A percentile compares a stretch with the other conserved stretches of the same genome.
These are phyloP conservation scores for Lasiosphaeria miniovina DNA, from an alignment of 495 filamentous ascomycete genomes.

Conservation along the genomic window DNA sequence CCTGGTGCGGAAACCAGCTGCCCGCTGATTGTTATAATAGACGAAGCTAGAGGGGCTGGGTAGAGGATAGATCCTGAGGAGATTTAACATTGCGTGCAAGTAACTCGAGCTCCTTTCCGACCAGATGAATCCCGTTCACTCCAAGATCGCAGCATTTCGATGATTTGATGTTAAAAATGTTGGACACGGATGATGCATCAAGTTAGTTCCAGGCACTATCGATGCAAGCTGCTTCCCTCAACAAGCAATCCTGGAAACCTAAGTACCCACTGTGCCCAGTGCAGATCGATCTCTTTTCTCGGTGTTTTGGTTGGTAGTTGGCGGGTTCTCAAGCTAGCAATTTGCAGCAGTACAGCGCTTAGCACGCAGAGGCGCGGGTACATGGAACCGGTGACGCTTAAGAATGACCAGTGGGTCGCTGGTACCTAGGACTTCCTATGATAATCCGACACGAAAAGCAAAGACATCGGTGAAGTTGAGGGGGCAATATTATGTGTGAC, in stretches of 20 bases:
- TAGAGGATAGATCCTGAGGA: no score
- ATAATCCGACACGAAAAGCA: not conserved
- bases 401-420: constrained; percentile 1
- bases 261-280: not conserved
- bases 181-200: not conserved
- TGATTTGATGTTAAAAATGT: not conserved
- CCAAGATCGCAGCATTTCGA: not conserved
- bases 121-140: no score
- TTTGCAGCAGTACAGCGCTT: constrained; percentile 12
- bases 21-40: no score
- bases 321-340: constrained; percentile 2
- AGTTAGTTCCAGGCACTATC: not conserved
- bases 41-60: no score
- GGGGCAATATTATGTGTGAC: constrained; percentile 1
- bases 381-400: constrained; percentile 4
- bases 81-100: no score
- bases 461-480: not conserved
- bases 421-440: constrained; percentile 10
- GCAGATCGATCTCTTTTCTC: constrained; percentile 3
- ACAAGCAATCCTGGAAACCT: not conserved
- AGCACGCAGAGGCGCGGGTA: constrained; percentile 8
- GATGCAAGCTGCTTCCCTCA: not conserved
- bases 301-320: constrained; percentile 8
- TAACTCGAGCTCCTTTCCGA: no score
- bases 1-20: no score